These are phyloP conservation scores for Talaromyces trachyspermus DNA, from an alignment of 495 filamentous ascomycete genomes.

Conservation along the genomic window DNA sequence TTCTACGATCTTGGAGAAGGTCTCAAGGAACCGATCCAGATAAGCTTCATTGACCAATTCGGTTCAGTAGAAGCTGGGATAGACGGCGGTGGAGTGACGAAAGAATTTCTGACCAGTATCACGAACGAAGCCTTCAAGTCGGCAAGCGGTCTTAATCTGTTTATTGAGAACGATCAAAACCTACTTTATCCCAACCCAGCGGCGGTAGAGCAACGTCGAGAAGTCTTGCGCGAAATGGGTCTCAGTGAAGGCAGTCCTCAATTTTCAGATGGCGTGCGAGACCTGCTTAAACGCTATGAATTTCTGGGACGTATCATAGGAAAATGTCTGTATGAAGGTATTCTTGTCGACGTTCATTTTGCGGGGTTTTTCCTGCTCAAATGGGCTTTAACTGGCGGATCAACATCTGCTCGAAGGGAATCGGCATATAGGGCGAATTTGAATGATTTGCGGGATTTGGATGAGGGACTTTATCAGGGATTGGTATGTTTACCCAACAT, in stretches of 20 bases:
- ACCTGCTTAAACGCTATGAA: constrained; percentile 71
- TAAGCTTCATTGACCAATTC: constrained; percentile 92
- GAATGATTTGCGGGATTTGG: constrained; percentile 88
- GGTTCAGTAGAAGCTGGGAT: constrained; percentile 84
- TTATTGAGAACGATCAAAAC: constrained; percentile 83
- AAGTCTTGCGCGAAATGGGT: constrained; percentile 46
- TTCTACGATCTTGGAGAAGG: constrained; percentile 77
- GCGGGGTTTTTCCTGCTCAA: constrained; percentile 94
- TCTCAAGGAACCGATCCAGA: constrained; percentile 95
- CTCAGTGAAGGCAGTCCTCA: constrained; percentile 43
- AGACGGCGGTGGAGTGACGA: constrained; percentile 94
- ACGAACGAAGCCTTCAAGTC: constrained; percentile 79
- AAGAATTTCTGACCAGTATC: constrained; percentile 91
- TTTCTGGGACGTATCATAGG: constrained; percentile 90
- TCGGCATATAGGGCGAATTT: constrained; percentile 77
- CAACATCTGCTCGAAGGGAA: constrained; percentile 51
- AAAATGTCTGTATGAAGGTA: constrained; percentile 97
- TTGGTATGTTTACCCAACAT: constrained; percentile 47
- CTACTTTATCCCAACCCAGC: constrained; percentile 84
- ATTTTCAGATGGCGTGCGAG: constrained; percentile 50
- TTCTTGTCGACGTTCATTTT: constrained; percentile 89
- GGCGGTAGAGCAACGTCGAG: constrained; percentile 64
- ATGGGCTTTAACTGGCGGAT: constrained; percentile 74
- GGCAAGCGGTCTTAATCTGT: constrained; percentile 46
- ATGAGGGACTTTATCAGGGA: constrained; percentile 89